Percentiles rank a stretch among this genome's conserved stretches.
Evolutionary conservation across 305 asterid species (phyloP).

Genomic region (Fraxinus greggii): DNA sequence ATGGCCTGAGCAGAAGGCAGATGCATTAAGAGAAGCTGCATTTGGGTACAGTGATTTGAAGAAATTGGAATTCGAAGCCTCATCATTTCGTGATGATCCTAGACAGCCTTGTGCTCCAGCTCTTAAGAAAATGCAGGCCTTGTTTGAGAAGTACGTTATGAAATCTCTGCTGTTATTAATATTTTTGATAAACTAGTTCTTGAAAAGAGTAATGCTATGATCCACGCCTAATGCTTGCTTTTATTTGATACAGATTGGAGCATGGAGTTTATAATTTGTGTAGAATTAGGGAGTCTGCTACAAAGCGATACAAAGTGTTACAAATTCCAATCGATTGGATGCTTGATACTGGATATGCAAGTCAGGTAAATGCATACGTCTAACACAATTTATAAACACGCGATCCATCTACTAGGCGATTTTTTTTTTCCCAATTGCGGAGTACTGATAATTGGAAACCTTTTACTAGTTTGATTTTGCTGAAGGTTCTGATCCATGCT

Average conservation of each 20-base stretch:
- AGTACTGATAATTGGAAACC: background rate
- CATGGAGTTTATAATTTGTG: conserved; percentile 84
- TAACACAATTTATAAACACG: background rate
- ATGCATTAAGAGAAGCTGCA: conserved; percentile 94
- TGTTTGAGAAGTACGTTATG: conserved; percentile 75
- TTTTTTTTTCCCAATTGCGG: background rate
- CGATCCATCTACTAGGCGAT: background rate
- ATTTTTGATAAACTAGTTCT: background rate
- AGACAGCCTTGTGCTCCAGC: conserved; percentile 73
- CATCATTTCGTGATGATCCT: conserved; percentile 67
- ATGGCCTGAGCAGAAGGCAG: conserved; percentile 98
- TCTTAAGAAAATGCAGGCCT: conserved; percentile 87
- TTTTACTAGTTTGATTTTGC: background rate
- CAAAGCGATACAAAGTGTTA: conserved; percentile 65
- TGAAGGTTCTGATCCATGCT: background rate
- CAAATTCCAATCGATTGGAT: conserved; percentile 86
- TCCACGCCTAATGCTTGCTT: background rate
- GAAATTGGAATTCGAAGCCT: conserved; percentile 75
- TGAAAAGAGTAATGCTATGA: background rate
- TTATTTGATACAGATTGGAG: conserved; percentile 64
- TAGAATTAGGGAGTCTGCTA: conserved; percentile 84
- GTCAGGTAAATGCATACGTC: conserved; percentile 55
- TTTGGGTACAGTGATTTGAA: conserved; percentile 89
- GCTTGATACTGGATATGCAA: conserved; percentile 78
- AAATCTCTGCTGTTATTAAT: background rate